Evolutionary conservation across 2,329 filamentous ascomycete genomes (phyloP).

Genomic region (Apiospora saccharicola): DNA sequence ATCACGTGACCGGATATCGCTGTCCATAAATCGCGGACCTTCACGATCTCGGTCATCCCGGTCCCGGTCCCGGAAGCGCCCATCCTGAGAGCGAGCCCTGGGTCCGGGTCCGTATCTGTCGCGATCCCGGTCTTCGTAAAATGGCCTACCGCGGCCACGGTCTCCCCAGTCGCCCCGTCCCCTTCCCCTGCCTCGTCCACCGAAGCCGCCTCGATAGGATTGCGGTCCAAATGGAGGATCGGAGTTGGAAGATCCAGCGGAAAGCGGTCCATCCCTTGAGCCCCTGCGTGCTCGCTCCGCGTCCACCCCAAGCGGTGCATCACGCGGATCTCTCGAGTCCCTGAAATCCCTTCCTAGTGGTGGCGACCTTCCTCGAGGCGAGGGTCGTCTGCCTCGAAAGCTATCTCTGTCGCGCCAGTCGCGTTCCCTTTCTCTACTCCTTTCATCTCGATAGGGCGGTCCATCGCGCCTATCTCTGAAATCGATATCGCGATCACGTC

Average conservation of each 20-base stretch:
- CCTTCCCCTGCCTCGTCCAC: constrained; percentile 61
- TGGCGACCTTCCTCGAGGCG: constrained; percentile 67
- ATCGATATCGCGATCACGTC: constrained; percentile 66
- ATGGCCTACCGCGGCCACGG: constrained; percentile 56
- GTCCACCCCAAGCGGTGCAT: constrained; percentile 69
- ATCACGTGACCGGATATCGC: constrained; percentile 50
- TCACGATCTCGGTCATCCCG: constrained; percentile 51
- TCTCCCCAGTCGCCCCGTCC: constrained; percentile 62
- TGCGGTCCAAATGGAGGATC: constrained; percentile 67
- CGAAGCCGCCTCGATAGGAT: constrained; percentile 63
- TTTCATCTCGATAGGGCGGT: constrained; percentile 62
- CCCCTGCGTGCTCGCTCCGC: constrained; percentile 71
- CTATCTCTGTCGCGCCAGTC: constrained; percentile 60
- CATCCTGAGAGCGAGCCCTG: constrained; percentile 71
- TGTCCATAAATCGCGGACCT: constrained; percentile 43
- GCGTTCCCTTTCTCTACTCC: constrained; percentile 64
- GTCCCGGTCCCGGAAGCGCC: constrained; percentile 65
- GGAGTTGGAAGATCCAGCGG: constrained; percentile 74
- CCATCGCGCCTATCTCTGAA: constrained; percentile 62
- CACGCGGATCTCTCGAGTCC: constrained; percentile 58
- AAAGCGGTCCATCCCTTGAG: constrained; percentile 76
- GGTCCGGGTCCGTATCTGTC: constrained; percentile 56
- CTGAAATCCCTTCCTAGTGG: constrained; percentile 69
- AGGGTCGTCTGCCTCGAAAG: constrained; percentile 66
- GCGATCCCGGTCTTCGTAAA: constrained; percentile 70